Evolutionary conservation across 768 basidiomycete genomes (phyloP).

Genomic region (Strobilomyces dryophilus): DNA sequence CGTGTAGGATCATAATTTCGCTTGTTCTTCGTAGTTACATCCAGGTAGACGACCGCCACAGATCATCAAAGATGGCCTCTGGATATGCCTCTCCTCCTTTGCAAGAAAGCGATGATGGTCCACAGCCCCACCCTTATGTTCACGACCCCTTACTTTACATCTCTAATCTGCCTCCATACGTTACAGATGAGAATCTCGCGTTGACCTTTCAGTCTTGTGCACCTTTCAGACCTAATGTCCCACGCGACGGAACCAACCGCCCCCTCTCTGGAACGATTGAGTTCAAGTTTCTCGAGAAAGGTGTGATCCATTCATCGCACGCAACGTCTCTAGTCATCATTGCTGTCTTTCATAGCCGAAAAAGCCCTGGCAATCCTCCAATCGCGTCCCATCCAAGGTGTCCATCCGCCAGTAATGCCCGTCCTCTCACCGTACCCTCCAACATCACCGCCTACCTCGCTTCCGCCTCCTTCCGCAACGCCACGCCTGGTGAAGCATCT

Average conservation of each 20-base stretch:
- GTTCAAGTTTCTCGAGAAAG: conserved; percentile 79
- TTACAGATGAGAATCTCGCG: conserved; percentile 76
- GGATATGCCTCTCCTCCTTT: conserved; percentile 32
- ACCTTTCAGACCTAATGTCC: conserved; percentile 77
- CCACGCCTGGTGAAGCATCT: conserved; percentile 86
- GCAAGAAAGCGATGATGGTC: conserved; percentile 30
- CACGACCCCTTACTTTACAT: conserved; percentile 81
- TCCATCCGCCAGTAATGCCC: conserved; percentile 55
- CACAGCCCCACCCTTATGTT: conserved; percentile 71
- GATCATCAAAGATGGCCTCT: conserved; percentile 35
- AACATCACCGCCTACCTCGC: conserved; percentile 66
- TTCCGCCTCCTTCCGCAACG: conserved; percentile 71
- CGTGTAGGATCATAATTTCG: background rate
- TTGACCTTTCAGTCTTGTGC: conserved; percentile 68
- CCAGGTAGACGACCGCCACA: conserved; percentile 20
- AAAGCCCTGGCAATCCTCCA: conserved; percentile 85
- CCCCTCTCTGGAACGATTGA: conserved; percentile 72
- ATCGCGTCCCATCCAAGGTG: conserved; percentile 62
- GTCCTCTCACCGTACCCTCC: conserved; percentile 82
- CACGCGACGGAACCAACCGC: conserved; percentile 50
- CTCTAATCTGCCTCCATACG: conserved; percentile 67
- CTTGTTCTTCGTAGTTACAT: background rate
- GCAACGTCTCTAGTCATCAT: conserved; percentile 7
- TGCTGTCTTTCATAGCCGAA: conserved; percentile 52
- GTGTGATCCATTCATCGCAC: conserved; percentile 37